Percentiles rank a stretch among this genome's conserved stretches.
Evolutionary conservation across 1,139 yeast genomes (phyloP).

Genomic region (Tardiomyces depauwii): DNA sequence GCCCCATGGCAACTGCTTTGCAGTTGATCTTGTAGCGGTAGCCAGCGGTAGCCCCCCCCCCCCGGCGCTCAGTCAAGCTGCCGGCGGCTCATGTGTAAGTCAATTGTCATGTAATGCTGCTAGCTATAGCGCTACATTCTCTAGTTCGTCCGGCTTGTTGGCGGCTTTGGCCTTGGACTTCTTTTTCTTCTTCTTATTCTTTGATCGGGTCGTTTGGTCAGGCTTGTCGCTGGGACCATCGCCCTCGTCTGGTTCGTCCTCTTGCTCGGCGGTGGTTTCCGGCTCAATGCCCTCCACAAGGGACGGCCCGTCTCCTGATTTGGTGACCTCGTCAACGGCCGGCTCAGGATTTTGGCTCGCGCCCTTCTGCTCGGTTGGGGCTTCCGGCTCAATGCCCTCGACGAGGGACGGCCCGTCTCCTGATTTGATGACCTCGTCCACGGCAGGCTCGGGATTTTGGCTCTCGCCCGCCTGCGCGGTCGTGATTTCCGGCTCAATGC

Average conservation of each 20-base stretch:
- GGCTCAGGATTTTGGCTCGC: constrained; percentile 1
- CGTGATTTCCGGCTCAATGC: neutral
- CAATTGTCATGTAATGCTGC: neutral
- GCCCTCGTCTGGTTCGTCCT: constrained; percentile 2
- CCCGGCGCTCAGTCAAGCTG: too few species aligned
- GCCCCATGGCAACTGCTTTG: too few species aligned
- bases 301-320: neutral
- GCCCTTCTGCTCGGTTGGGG: constrained; percentile 1
- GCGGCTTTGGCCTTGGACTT: constrained; percentile 5
- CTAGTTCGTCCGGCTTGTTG: constrained; percentile 20
- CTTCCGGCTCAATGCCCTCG: neutral
- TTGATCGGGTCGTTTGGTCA: constrained; percentile 6
- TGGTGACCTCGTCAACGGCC: neutral
- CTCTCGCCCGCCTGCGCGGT: constrained; percentile 2
- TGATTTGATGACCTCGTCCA: neutral
- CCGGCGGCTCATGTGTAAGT: too few species aligned
- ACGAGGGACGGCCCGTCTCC: neutral
- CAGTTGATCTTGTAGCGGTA: too few species aligned
- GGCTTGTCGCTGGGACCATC: constrained; percentile 2
- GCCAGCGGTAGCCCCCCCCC: too few species aligned
- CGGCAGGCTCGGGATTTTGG: neutral
- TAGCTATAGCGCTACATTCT: constrained; percentile 1
- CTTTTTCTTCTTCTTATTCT: constrained; percentile 3
- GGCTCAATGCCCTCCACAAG: neutral
- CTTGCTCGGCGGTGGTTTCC: neutral